Evolutionary conservation across 192 early-diverging fungal genomes (phyloP), one percentile per base, ranked within the genome.

Genomic region (Obelidium mucronatum): DNA sequence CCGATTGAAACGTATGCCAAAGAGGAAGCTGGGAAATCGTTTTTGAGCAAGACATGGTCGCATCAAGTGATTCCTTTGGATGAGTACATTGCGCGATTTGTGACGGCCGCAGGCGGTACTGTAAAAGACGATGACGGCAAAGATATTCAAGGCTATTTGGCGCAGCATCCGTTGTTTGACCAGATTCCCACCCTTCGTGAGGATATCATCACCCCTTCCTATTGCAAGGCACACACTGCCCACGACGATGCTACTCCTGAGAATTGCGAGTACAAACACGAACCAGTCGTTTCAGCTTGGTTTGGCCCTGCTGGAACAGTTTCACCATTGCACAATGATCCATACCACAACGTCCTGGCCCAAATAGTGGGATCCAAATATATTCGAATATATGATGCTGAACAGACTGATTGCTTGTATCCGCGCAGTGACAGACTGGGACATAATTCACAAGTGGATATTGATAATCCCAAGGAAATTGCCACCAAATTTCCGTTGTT

Each of bases 281-380:
- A 52, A 1, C 73, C 73, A 6, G 40, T 67, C 8, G 34, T 34
- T 82, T 82, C 4, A 34, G 87, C 90, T 0, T 97, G 96, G 96
- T 84, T 97, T 68, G 96, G 96, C 1, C 96, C 96, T 1, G 34
- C 60, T 22, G 88, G 89, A 1, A 97, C 96, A 0, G 82, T 95
- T 0, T 94, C 94, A 11, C 94, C 96, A 1, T 79, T 96, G 75
- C 96, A 97, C 67, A 89, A 85, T 8, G 96, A 97, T 60, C 86
- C 87, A 2, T 88, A 91, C 64, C 86, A 97, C 67, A 97, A 97
- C 67, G 63, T 95, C 40, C 86, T 96, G 68, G 92, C 90, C 1
- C 96, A 97, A 80, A 90, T 95, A 1, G 92, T 92, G 11, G 96
- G 96, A 0, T 77, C 71, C 63, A 97, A 97, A 60, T 92, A 94